phyloP scores from a whole-genome alignment of 257 asterid genomes.

The Thymus quinquecostatus region DNA sequence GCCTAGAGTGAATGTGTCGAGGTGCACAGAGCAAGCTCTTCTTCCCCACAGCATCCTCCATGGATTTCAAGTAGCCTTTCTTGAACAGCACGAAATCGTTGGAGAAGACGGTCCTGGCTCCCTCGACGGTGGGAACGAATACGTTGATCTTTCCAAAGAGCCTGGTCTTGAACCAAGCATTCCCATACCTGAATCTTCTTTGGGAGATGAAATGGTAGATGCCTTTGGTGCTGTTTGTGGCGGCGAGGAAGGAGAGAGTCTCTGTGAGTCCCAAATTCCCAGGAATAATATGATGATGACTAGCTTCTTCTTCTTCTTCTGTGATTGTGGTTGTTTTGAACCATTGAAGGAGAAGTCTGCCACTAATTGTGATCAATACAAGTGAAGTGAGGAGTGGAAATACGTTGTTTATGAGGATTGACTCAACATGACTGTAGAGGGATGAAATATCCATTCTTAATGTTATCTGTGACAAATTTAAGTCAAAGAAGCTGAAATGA shows the following conservation, averaged over 20 bases:
- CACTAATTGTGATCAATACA: conserved; percentile 25
- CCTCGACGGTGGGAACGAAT: conserved; percentile 58
- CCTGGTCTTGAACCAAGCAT: conserved; percentile 59
- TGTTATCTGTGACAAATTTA: no score
- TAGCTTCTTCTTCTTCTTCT: not conserved
- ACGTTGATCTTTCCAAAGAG: conserved; percentile 56
- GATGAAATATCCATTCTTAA: no score
- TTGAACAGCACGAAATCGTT: conserved; percentile 58
- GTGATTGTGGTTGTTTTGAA: not conserved
- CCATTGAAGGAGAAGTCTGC: conserved; percentile 21
- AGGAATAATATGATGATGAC: conserved; percentile 29
- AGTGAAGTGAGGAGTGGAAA: not conserved
- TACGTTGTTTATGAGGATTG: not conserved
- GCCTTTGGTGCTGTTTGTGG: conserved; percentile 62
- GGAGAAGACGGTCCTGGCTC: conserved; percentile 47
- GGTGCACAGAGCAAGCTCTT: conserved; percentile 57
- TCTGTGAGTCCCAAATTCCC: conserved; percentile 62
- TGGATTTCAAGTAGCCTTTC: conserved; percentile 59
- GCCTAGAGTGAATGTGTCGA: conserved; percentile 47
- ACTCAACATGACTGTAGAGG: not conserved
- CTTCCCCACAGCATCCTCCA: conserved; percentile 62
- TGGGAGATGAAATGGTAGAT: conserved; percentile 55
- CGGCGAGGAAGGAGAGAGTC: conserved; percentile 54
- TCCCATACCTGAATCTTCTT: conserved; percentile 53
- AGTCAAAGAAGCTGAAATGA: no score